Base-by-base conservation (phyloP, 441 rosid species). In the Corymbia citriodora region DNA sequence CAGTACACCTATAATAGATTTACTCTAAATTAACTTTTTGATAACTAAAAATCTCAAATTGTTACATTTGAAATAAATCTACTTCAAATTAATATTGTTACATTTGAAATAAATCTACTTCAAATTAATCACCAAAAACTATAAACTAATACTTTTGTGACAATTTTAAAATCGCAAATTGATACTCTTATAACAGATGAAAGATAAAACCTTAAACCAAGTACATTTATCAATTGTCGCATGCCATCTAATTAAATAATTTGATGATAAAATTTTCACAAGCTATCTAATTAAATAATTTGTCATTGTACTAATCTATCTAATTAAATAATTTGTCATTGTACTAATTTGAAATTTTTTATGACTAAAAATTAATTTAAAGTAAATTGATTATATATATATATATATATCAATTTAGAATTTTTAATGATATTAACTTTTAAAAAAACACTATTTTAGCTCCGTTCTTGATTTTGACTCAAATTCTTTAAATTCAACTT, bases 111-210 rank as follows among this genome's bases (percentile, higher is more conserved):
- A 59, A 59, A 59, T 59, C 10, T 59, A 7, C 10, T 14, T 0
- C 0, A 10, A 59, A 25, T 0, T 25, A 25, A 59, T 4, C n/a
- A 59, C 3, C 0, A 59, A 59, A 25, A 59, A 0, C 0, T 0
- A 0, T 0, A 0, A 0, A 59, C 0, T 57, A 0, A 0, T 23
- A 57, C 0, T 23, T 59, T 59, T 25, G 25, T 25, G 7, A 59
- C 0, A 0, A 59, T 25, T 59, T 25, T 25, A 59, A 25, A 25
- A 5, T 10, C 0, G 5, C 15, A 59, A 59, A 40, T 40, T 40
- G 6, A 40, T 40, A 40, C 6, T 40, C 45, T 40, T 40, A 40
- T 40, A 40, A 40, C 6, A 40, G 5, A 40, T 40, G 45, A 40
- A 40, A 40, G 45, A 6, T 40, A 40, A 40, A 25, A 25, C 65